Percentiles rank a stretch among this genome's conserved stretches.
Evolutionary conservation across 768 basidiomycete genomes (phyloP).

Genomic region (Lactifluus rugatus): DNA sequence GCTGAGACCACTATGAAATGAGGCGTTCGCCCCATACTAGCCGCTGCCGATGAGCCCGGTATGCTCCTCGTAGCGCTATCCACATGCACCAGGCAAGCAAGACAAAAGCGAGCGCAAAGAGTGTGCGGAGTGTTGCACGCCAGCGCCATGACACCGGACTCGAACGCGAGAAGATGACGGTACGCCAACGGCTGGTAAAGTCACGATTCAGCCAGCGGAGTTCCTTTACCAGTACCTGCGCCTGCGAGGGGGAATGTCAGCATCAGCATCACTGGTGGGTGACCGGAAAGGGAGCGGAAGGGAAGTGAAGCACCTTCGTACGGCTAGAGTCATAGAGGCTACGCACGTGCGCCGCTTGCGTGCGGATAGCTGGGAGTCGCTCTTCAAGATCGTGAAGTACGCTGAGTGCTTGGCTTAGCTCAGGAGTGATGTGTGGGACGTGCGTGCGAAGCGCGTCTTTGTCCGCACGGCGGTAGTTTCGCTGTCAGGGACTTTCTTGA

Average conservation of each 20-base stretch:
- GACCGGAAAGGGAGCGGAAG: background rate
- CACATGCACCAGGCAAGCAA: constrained; percentile 50
- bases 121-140: constrained; percentile 51
- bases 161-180: constrained; percentile 62
- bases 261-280: background rate
- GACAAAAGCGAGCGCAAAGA: constrained; percentile 35
- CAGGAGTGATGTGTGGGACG: constrained; percentile 49
- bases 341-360: constrained; percentile 51
- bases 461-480: constrained; percentile 50
- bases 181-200: constrained; percentile 64
- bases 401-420: constrained; percentile 53
- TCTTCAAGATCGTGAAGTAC: constrained; percentile 47
- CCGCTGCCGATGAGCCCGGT: constrained; percentile 63
- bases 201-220: constrained; percentile 72
- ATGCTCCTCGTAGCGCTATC: constrained; percentile 56
- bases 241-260: constrained; percentile 33
- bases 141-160: constrained; percentile 67
- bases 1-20: constrained; percentile 43
- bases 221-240: constrained; percentile 51
- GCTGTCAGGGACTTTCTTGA: constrained; percentile 29
- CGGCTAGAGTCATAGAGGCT: constrained; percentile 64
- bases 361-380: constrained; percentile 50
- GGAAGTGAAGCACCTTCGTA: constrained; percentile 38
- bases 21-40: constrained; percentile 77
- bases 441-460: constrained; percentile 44